Conservation (phyloP, 208 protist species). For the Phytomonas francai region DNA sequence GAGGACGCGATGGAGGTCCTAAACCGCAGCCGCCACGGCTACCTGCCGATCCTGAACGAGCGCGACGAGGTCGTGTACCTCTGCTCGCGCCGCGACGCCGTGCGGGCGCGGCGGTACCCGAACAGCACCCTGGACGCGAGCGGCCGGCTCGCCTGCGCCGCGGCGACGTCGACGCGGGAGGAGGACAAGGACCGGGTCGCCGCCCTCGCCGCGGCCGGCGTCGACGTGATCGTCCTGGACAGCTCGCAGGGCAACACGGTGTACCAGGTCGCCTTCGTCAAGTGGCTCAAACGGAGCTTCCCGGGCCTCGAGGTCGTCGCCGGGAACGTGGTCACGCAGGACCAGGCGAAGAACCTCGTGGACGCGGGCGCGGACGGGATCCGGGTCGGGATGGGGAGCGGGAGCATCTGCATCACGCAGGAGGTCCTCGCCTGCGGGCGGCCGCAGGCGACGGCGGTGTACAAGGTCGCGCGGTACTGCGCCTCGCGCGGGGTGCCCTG, state of each 20-base stretch:
- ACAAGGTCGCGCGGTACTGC: slow-evolving; percentile 87
- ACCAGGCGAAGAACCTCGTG: slow-evolving; percentile 95
- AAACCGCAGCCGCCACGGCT: slow-evolving; percentile 89
- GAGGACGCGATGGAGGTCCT: slow-evolving; percentile 94
- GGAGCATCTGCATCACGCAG: slow-evolving; percentile 98
- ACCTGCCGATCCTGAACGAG: slow-evolving; percentile 96
- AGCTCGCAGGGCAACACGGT: slow-evolving; percentile 95
- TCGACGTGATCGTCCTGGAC: slow-evolving; percentile 93
- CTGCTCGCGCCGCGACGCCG: slow-evolving; percentile 81
- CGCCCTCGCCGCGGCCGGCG: slow-evolving; percentile 80
- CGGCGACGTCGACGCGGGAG: slow-evolving; percentile 88
- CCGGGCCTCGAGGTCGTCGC: slow-evolving; percentile 85
- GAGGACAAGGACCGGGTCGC: slow-evolving; percentile 83
- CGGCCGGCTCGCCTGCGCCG: slow-evolving; percentile 80
- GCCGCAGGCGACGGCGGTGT: slow-evolving; percentile 95
- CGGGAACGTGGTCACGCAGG: slow-evolving; percentile 96
- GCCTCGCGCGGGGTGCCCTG: slow-evolving; percentile 88
- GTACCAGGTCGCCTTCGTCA: slow-evolving; percentile 95
- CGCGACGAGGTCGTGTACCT: slow-evolving; percentile 87
- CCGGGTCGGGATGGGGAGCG: slow-evolving; percentile 97
- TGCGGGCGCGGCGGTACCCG: slow-evolving; percentile 72
- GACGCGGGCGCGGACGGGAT: slow-evolving; percentile 95
- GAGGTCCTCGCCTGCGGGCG: slow-evolving; percentile 92
- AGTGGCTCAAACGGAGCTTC: slow-evolving; percentile 89
- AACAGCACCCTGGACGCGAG: slow-evolving; percentile 75